These are phyloP conservation scores for Sordariomycetes sp. DNA, from an alignment of 2,329 filamentous ascomycete species.

Conservation along the genomic window DNA sequence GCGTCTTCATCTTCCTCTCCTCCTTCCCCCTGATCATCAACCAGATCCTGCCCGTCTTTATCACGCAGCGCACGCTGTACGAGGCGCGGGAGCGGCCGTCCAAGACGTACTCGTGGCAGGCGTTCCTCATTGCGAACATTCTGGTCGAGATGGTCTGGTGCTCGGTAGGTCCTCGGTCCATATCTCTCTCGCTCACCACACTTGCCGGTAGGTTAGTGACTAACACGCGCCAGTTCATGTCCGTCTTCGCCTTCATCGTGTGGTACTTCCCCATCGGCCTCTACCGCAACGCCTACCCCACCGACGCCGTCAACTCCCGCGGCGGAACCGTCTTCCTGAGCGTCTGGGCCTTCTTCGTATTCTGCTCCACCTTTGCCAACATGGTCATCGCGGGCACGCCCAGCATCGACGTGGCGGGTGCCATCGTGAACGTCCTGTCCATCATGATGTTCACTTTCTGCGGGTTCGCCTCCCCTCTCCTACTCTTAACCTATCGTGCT, in stretches of 20 bases:
- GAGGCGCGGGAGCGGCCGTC: constrained; percentile 56
- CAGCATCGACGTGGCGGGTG: constrained; percentile 48
- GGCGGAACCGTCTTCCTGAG: constrained; percentile 51
- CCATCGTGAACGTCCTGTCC: constrained; percentile 50
- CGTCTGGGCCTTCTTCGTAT: constrained; percentile 49
- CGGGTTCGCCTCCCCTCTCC: constrained; percentile 6
- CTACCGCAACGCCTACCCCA: constrained; percentile 41
- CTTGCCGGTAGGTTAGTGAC: neutral
- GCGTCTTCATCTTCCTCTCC: constrained; percentile 57
- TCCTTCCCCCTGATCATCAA: constrained; percentile 55
- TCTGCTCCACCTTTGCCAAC: constrained; percentile 51
- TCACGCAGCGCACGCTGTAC: constrained; percentile 55
- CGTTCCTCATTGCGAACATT: constrained; percentile 48
- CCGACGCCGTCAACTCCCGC: constrained; percentile 28
- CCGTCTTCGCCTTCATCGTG: constrained; percentile 47
- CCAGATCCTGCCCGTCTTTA: constrained; percentile 59
- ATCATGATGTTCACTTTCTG: constrained; percentile 52
- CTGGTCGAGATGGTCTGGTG: constrained; percentile 57
- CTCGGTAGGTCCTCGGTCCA: constrained; percentile 21
- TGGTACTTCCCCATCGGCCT: constrained; percentile 59
- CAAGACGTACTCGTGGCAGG: constrained; percentile 55
- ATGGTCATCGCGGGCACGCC: constrained; percentile 52
- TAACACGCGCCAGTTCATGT: constrained; percentile 22
- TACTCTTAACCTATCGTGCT: neutral
- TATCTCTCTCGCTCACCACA: neutral